Percentiles rank a stretch among this genome's conserved stretches.
Conservation (phyloP, 2,329 filamentous ascomycete species). For the Sclerotinia sclerotiorum region DNA sequence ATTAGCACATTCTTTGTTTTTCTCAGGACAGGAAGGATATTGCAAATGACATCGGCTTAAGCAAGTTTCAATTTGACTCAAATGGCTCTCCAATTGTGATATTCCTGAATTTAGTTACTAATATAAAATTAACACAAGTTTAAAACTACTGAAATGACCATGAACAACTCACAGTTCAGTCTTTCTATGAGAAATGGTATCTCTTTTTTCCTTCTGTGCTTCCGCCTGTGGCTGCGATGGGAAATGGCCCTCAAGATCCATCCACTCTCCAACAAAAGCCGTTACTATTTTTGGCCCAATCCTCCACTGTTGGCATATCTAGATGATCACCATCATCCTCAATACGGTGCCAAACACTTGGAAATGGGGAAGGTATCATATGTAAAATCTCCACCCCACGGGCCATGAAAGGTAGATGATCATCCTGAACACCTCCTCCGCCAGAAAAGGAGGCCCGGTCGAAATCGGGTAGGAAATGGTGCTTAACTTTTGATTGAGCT, state of each 20-base stretch:
- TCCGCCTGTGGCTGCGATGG: slow-evolving; percentile 26
- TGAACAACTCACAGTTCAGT: slow-evolving; percentile 40
- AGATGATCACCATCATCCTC: slow-evolving; percentile 82
- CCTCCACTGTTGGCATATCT: slow-evolving; percentile 74
- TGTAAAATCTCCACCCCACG: slow-evolving; percentile 87
- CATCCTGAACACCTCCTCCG: slow-evolving; percentile 67
- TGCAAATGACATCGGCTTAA: not conserved
- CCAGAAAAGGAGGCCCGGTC: slow-evolving; percentile 49
- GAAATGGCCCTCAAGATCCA: slow-evolving; percentile 62
- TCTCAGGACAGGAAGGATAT: not conserved
- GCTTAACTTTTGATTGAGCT: slow-evolving; percentile 59
- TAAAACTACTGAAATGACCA: slow-evolving; percentile 19
- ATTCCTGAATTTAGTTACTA: slow-evolving; percentile 16
- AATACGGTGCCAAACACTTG: slow-evolving; percentile 80
- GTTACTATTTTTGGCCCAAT: slow-evolving; percentile 83
- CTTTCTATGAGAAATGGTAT: slow-evolving; percentile 25
- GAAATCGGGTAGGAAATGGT: slow-evolving; percentile 66
- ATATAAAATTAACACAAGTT: slow-evolving; percentile 17
- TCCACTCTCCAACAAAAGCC: slow-evolving; percentile 87
- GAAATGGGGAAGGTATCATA: slow-evolving; percentile 82
- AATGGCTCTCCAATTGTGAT: not conserved
- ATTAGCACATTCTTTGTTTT: not conserved
- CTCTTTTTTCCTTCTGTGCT: slow-evolving; percentile 28
- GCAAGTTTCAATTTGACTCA: not conserved
- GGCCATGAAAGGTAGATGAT: slow-evolving; percentile 87